phyloP scores from a whole-genome alignment of 2,329 filamentous ascomycete genomes.

The Sporothrix dimorphospora region DNA sequence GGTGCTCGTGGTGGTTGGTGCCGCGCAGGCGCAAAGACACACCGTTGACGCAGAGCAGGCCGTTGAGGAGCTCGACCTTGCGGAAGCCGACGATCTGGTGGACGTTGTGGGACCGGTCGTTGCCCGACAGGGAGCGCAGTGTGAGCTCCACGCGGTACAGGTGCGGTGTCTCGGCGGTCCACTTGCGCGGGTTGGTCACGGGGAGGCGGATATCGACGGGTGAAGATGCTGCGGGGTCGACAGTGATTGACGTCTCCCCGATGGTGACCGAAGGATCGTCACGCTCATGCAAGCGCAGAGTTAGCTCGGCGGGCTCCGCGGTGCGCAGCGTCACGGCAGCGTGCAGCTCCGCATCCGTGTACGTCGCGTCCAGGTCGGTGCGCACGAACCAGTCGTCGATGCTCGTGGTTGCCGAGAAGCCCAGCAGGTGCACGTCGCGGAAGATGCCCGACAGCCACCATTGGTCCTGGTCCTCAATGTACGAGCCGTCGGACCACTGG shows the following conservation, averaged over 20 bases:
- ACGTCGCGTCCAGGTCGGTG: slow-evolving; percentile 55
- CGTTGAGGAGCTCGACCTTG: slow-evolving; percentile 63
- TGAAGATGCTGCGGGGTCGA: not conserved
- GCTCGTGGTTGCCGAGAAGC: slow-evolving; percentile 53
- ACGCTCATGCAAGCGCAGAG: slow-evolving; percentile 39
- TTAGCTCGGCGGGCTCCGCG: slow-evolving; percentile 43
- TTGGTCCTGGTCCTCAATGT: slow-evolving; percentile 72
- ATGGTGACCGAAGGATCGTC: not conserved
- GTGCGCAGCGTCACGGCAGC: slow-evolving; percentile 49
- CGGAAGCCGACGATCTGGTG: slow-evolving; percentile 65
- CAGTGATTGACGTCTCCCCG: not conserved
- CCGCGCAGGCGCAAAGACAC: slow-evolving; percentile 63
- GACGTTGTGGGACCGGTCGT: slow-evolving; percentile 44
- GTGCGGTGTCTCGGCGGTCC: slow-evolving; percentile 69
- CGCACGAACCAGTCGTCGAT: slow-evolving; percentile 64
- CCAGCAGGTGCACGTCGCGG: slow-evolving; percentile 65
- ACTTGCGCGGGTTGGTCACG: slow-evolving; percentile 61
- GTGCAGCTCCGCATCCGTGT: slow-evolving; percentile 54
- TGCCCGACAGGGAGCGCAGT: slow-evolving; percentile 36
- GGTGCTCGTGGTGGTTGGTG: slow-evolving; percentile 72
- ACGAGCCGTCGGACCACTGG: slow-evolving; percentile 69
- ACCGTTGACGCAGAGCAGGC: slow-evolving; percentile 66
- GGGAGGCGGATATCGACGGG: slow-evolving; percentile 43
- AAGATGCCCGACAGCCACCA: slow-evolving; percentile 72
- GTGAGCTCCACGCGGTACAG: slow-evolving; percentile 60